Base-by-base conservation (phyloP, 305 asterid species). In the Salvia sclarea region DNA sequence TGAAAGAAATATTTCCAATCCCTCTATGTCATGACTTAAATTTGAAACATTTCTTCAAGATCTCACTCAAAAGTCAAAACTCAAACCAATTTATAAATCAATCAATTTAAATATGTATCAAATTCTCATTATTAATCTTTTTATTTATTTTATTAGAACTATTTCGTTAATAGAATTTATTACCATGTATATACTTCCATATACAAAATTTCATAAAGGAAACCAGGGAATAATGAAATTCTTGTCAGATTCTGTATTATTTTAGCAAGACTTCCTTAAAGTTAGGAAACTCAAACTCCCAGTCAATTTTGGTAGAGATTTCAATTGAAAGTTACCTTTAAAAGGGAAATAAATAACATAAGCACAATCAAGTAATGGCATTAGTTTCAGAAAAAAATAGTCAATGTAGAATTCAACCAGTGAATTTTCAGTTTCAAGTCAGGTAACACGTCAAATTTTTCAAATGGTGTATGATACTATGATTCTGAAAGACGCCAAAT, bases 341-440 rank as follows among this genome's bases (percentile, higher is more conserved):
- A n/a, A n/a, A n/a, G n/a, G n/a, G n/a, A n/a, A 45, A 45, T 13
- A 45, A 4, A 47, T 47, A 16, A 16, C 14, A 16, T 11, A 17
- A 5, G 20, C 50, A 13, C 50, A 14, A n/a, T n/a, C 13, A 48
- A 16, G 56, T 50, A 20, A 38, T 21, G 8, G 11, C 18, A 48
- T 35, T 22, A 58, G 4, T 6, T 20, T 38, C 6, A 3, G 66
- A 40, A 61, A 8, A 12, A 14, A 1, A 8, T 38, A 38, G 44
- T 40, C 52, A 20, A 17, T 11, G 5, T 21, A 21, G 66, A 38
- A 53, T 41, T 63, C 35, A 25, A 11, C 16, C 2, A 50, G 62
- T 20, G 21, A 38, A 24, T 40, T 61, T 40, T 5, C 64, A 55
- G 35, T n/a, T 24, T 67, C 56, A 40, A 67, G 55, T 53, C 14